phyloP scores from a whole-genome alignment of 257 asterid species.

The Jaltomata sinuosa region DNA sequence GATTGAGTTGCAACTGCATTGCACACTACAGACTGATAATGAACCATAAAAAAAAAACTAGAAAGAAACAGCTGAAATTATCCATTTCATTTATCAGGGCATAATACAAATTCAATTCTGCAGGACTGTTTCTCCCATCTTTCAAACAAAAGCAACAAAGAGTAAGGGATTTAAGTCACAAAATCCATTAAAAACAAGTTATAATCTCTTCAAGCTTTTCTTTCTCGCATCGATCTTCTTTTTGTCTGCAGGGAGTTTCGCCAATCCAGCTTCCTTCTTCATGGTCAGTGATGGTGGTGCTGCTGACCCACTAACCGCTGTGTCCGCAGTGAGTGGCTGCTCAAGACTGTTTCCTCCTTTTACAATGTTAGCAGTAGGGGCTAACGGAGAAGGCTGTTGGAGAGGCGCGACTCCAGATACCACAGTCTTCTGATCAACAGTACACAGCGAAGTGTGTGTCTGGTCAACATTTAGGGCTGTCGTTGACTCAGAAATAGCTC shows the following conservation, averaged over 20 bases:
- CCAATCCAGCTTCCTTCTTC: constrained; percentile 58
- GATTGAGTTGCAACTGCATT: not conserved
- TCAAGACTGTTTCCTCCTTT: constrained; percentile 55
- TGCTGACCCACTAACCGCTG: constrained; percentile 43
- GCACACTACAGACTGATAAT: not conserved
- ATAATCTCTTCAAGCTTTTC: constrained; percentile 86
- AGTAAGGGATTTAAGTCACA: not conserved
- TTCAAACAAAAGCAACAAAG: not conserved
- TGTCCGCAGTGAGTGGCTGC: constrained; percentile 26
- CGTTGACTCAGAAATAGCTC: constrained; percentile 62
- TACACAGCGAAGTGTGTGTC: constrained; percentile 37
- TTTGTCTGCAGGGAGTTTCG: constrained; percentile 58
- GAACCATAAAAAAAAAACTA: not conserved
- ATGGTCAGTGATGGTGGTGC: constrained; percentile 26
- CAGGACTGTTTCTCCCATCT: not conserved
- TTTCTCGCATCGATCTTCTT: constrained; percentile 92
- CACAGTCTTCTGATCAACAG: constrained; percentile 45
- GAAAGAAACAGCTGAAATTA: not conserved
- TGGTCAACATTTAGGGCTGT: constrained; percentile 54
- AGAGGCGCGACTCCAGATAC: constrained; percentile 27
- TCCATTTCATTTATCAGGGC: constrained; percentile 4
- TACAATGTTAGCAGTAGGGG: constrained; percentile 28
- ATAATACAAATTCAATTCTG: not conserved
- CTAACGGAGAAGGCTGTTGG: constrained; percentile 40
- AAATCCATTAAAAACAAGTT: constrained; percentile 1